Evolutionary conservation across 1,139 yeast species (phyloP).

Genomic region (Nadsonia commutata): DNA sequence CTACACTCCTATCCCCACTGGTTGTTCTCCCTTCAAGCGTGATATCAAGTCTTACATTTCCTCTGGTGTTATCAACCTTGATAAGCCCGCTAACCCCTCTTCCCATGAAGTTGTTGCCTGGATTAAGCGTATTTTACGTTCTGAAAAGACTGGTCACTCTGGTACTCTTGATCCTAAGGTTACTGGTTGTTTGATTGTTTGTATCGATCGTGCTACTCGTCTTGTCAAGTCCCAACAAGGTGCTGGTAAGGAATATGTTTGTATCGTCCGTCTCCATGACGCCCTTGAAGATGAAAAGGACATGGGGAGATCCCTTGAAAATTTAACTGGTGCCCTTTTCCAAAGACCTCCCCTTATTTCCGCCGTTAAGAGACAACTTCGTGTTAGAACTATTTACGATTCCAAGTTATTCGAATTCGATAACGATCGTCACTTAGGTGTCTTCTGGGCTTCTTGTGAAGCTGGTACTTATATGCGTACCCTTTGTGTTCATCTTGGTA

Average conservation of each 20-base stretch:
- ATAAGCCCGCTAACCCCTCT: slow-evolving; percentile 95
- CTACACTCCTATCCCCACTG: slow-evolving; percentile 92
- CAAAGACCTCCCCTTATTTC: slow-evolving; percentile 98
- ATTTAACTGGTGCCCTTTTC: slow-evolving; percentile 94
- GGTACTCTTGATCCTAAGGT: slow-evolving; percentile 99
- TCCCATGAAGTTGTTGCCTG: slow-evolving; percentile 99
- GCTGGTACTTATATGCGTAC: slow-evolving; percentile 99
- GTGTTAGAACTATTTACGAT: slow-evolving; percentile 96
- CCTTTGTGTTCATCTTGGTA: slow-evolving; percentile 94
- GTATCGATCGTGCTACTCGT: slow-evolving; percentile 96
- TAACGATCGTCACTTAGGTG: slow-evolving; percentile 92
- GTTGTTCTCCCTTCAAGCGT: slow-evolving; percentile 88
- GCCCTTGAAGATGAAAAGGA: slow-evolving; percentile 84
- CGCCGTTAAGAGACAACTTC: slow-evolving; percentile 96
- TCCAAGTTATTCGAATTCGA: slow-evolving; percentile 92
- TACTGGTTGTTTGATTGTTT: slow-evolving; percentile 85
- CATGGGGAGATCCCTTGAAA: slow-evolving; percentile 75
- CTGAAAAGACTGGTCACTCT: slow-evolving; percentile 96
- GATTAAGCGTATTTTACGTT: slow-evolving; percentile 90
- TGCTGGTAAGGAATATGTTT: slow-evolving; percentile 98
- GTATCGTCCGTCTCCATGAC: slow-evolving; percentile 91
- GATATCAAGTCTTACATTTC: slow-evolving; percentile 80
- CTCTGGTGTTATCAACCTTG: slow-evolving; percentile 92
- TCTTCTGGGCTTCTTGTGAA: slow-evolving; percentile 99
- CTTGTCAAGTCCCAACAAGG: slow-evolving; percentile 98